Evolutionary conservation across 257 asterid genomes (phyloP).

Genomic region (Rehmannia glutinosa): DNA sequence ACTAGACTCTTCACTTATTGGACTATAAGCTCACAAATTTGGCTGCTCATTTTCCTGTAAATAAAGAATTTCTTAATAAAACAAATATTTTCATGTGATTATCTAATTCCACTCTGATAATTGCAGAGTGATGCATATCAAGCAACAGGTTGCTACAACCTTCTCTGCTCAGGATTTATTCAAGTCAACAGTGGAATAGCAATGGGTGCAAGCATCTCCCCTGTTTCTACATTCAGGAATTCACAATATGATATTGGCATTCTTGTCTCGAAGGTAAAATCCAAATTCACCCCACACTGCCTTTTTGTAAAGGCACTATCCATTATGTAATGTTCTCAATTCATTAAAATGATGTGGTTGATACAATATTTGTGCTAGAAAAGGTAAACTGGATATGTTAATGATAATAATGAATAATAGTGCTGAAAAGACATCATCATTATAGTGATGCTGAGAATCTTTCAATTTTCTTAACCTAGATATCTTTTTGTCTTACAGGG

Average conservation of each 20-base stretch:
- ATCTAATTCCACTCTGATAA: background rate
- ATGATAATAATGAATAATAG: slow-evolving; percentile 1
- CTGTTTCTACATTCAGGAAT: slow-evolving; percentile 57
- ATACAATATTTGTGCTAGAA: slow-evolving; percentile 17
- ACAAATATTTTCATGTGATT: background rate
- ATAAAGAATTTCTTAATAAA: background rate
- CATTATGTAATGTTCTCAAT: background rate
- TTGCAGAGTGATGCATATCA: slow-evolving; percentile 93
- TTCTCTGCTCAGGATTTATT: slow-evolving; percentile 89
- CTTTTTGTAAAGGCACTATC: background rate
- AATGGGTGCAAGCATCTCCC: slow-evolving; percentile 98
- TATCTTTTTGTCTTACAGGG: slow-evolving; percentile 5
- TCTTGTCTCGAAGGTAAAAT: slow-evolving; percentile 87
- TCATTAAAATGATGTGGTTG: background rate
- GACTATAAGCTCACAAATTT: slow-evolving; percentile 50
- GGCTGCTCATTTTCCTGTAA: background rate
- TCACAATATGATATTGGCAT: slow-evolving; percentile 82
- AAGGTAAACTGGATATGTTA: slow-evolving; percentile 15
- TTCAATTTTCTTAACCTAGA: slow-evolving; percentile 14
- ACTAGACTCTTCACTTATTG: slow-evolving; percentile 83
- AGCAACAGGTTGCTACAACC: slow-evolving; percentile 95
- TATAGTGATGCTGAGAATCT: slow-evolving; percentile 37
- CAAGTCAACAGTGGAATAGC: slow-evolving; percentile 82
- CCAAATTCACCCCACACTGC: slow-evolving; percentile 24
- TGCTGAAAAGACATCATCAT: slow-evolving; percentile 19